A percentile compares a stretch with the other conserved stretches of the same genome.
Evolutionary conservation across 306 rosid species (phyloP).

Genomic region (Betula pendula): DNA sequence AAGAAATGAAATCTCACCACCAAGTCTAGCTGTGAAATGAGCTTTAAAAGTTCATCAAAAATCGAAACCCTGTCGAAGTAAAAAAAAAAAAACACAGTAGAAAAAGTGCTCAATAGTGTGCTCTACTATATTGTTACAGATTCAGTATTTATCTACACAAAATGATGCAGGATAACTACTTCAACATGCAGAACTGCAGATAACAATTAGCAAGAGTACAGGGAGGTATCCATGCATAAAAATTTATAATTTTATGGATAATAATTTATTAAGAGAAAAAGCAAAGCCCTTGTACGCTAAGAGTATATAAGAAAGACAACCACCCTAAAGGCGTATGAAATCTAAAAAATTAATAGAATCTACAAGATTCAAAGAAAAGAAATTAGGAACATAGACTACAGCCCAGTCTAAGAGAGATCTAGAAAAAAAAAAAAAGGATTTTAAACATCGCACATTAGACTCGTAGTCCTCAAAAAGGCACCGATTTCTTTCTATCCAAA

Average conservation of each 20-base stretch:
- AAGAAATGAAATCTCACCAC: constrained; percentile 55
- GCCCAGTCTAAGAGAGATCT: no score
- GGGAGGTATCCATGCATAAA: background rate
- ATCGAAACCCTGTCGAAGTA: constrained; percentile 59
- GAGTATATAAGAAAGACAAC: no score
- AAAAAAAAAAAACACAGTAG: constrained; percentile 18
- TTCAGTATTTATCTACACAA: constrained; percentile 20
- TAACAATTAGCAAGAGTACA: background rate
- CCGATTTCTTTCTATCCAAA: no score
- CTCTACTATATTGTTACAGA: constrained; percentile 13
- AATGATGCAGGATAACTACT: constrained; percentile 11
- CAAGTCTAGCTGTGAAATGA: constrained; percentile 56
- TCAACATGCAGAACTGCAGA: background rate
- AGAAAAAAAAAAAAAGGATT: no score
- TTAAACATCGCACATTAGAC: no score
- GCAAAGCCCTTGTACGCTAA: no score
- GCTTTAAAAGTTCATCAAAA: constrained; percentile 68
- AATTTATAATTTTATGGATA: background rate
- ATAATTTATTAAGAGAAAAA: background rate
- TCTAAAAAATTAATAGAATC: no score
- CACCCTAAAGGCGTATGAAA: no score
- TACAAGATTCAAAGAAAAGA: no score
- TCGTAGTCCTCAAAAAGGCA: no score
- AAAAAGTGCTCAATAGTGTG: constrained; percentile 10
- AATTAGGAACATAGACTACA: no score